These are phyloP conservation scores for Globisporangium carolinianum DNA, from an alignment of 352 stramenopile genomes.

Conservation along the genomic window DNA sequence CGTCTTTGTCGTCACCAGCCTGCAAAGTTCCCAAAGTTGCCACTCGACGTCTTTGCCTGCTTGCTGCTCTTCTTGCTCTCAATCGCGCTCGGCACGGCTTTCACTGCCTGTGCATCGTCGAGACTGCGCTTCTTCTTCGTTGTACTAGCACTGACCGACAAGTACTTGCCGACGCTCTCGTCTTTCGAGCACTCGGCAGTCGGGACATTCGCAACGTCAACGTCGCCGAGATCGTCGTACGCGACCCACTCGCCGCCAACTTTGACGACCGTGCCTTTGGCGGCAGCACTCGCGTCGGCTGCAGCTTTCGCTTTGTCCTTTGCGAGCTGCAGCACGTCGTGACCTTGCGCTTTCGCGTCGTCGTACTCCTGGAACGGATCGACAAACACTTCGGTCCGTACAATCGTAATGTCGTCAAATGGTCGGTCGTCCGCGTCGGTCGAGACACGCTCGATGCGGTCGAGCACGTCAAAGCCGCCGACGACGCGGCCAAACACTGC, in stretches of 20 bases:
- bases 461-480: slow-evolving; percentile 83
- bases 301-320: slow-evolving; percentile 34
- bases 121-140: slow-evolving; percentile 17
- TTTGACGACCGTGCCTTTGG: slow-evolving; percentile 75
- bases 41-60: slow-evolving; percentile 16
- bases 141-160: slow-evolving; percentile 8
- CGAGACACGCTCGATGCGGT: slow-evolving; percentile 67
- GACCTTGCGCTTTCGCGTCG: slow-evolving; percentile 41
- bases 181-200: slow-evolving; percentile 32
- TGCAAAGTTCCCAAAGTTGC: slow-evolving; percentile 76
- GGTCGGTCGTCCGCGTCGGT: slow-evolving; percentile 82
- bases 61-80: slow-evolving; percentile 76
- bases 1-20: slow-evolving; percentile 34
- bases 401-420: slow-evolving; percentile 76
- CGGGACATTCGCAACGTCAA: slow-evolving; percentile 41
- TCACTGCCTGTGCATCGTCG: slow-evolving; percentile 7
- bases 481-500: slow-evolving; percentile 95
- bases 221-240: slow-evolving; percentile 61
- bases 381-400: slow-evolving; percentile 67
- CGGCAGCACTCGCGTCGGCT: slow-evolving; percentile 34
- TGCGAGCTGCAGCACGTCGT: slow-evolving; percentile 45
- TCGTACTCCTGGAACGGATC: slow-evolving; percentile 89
- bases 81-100: slow-evolving; percentile 34
- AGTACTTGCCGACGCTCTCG: slow-evolving; percentile 65
- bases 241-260: slow-evolving; percentile 73